Base-by-base conservation (phyloP, 768 basidiomycete genomes). In the Amanita pseudoporphyria region DNA sequence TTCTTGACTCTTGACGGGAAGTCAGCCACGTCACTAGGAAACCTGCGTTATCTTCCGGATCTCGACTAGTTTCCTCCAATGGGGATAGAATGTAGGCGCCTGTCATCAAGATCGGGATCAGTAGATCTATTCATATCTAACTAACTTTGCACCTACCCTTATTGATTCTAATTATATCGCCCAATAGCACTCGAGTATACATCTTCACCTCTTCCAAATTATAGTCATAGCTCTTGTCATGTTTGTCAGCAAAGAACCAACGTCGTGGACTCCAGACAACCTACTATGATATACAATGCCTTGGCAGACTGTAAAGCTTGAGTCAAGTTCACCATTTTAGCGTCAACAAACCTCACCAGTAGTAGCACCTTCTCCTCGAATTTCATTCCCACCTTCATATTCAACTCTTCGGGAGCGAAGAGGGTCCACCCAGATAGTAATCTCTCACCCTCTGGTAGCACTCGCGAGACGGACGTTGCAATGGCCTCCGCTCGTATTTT, bases 31-130 rank as follows among this genome's bases (percentile, higher is more conserved):
- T 75, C 43, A 98, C 63, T 2, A 81, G 64, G 62, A 98, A 90
- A 1, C 96, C 95, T 37, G 83, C 83, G 60, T 97, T 97, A 67
- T 97, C 90, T 16, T 72, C 61, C 0, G 86, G 79, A 62, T 96
- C 90, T 13, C 93, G 81, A 56, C 89, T 91, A 0, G 89, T 82
- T 63, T 95, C 91, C 65, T 97, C 91, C 2, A 98, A 72, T 2
- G 94, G 84, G 1, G 94, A 96, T 36, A 97, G 67, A 52, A 98
- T 97, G 62, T 98, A 99, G 39, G 89, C 82, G n/a, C 94, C 94
- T 93, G 48, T 3, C 35, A 47, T 16, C 31, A 45, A 48, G 19
- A 50, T 39, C 9, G n/a, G 18, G 42, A 40, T 52, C 16, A 51
- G 44, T 22, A 52, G n/a, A 21, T 49, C 52, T 32, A 36, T 49